Evolutionary conservation across 2,329 filamentous ascomycete genomes (phyloP).

Genomic region (Aspergillus ochraceus): DNA sequence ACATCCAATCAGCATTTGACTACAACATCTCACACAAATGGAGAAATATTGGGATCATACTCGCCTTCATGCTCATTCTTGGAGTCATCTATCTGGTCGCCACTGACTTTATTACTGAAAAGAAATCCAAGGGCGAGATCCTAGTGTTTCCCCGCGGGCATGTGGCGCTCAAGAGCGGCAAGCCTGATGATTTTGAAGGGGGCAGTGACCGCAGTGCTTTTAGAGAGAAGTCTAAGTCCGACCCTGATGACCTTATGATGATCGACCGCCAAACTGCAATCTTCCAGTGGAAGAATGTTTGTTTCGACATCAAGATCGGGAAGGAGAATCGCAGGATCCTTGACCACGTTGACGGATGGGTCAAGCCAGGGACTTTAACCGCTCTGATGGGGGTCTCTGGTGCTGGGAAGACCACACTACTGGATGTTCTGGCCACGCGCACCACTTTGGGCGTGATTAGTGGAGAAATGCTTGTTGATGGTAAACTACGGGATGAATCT

Average conservation of each 20-base stretch:
- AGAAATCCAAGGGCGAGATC: conserved; percentile 12
- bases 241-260: not conserved
- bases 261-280: conserved; percentile 63
- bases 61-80: conserved; percentile 62
- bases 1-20: conserved; percentile 53
- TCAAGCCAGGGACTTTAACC: conserved; percentile 53
- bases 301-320: conserved; percentile 77
- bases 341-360: conserved; percentile 52
- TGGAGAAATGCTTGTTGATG: conserved; percentile 50
- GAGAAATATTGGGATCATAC: conserved; percentile 67
- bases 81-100: conserved; percentile 55
- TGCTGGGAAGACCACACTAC: conserved; percentile 58
- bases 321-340: conserved; percentile 62
- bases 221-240: not conserved
- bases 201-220: not conserved
- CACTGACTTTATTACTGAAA: conserved; percentile 46
- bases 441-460: conserved; percentile 61
- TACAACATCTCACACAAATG: conserved; percentile 63
- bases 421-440: conserved; percentile 55
- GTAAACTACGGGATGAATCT: conserved; percentile 51
- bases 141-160: conserved; percentile 14
- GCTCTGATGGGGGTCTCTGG: conserved; percentile 60
- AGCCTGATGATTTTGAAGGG: not conserved
- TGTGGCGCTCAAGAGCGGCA: not conserved
- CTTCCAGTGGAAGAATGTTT: conserved; percentile 80